Evolutionary conservation across 176 grass and related monocot genomes (phyloP).

Genomic region (Oryza coarctata): DNA sequence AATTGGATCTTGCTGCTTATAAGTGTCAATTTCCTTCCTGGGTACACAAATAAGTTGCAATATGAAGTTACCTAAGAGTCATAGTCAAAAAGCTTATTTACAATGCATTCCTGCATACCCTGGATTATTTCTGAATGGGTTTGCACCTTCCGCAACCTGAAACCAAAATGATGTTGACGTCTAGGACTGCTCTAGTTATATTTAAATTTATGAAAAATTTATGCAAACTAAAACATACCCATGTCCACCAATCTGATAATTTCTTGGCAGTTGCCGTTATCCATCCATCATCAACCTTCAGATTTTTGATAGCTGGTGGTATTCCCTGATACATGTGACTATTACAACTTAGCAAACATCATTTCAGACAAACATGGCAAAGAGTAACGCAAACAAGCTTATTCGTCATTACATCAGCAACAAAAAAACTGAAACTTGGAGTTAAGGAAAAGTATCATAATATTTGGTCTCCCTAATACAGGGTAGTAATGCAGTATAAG

Average conservation of each 20-base stretch:
- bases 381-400: not conserved
- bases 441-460: not conserved
- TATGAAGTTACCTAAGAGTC: not conserved
- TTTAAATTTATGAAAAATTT: not conserved
- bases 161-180: slow-evolving; percentile 29
- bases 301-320: slow-evolving; percentile 60
- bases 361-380: not conserved
- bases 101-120: slow-evolving; percentile 51
- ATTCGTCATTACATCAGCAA: not conserved
- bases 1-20: slow-evolving; percentile 66
- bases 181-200: not conserved
- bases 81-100: not conserved
- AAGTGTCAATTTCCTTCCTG: slow-evolving; percentile 70
- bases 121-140: slow-evolving; percentile 58
- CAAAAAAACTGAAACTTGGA: not conserved
- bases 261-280: slow-evolving; percentile 68
- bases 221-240: slow-evolving; percentile 55
- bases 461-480: not conserved
- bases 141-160: slow-evolving; percentile 84
- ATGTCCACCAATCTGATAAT: slow-evolving; percentile 77
- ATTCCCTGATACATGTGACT: slow-evolving; percentile 72
- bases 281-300: slow-evolving; percentile 63
- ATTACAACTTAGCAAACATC: slow-evolving; percentile 17
- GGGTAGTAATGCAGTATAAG: not conserved
- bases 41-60: slow-evolving; percentile 15